A percentile compares a stretch with the other conserved stretches of the same genome.
Evolutionary conservation across 495 filamentous ascomycete genomes (phyloP).

Genomic region (Margaritispora aquatica): DNA sequence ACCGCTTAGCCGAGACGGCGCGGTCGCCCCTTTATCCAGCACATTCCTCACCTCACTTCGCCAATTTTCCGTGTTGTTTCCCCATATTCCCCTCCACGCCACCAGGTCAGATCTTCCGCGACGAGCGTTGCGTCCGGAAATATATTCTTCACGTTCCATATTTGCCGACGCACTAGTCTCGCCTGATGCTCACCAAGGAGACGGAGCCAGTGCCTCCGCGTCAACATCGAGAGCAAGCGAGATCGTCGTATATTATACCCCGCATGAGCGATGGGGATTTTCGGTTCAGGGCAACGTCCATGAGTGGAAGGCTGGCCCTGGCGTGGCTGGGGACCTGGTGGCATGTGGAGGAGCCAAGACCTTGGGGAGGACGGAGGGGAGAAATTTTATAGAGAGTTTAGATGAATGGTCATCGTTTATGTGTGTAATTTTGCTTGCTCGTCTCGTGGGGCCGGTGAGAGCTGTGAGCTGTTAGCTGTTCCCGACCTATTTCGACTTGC

Average conservation of each 20-base stretch:
- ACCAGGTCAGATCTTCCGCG: neutral
- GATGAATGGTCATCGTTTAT: neutral
- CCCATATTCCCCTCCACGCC: neutral
- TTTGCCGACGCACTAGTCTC: neutral
- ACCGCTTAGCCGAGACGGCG: neutral
- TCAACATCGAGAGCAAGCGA: neutral
- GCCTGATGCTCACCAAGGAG: too few species aligned
- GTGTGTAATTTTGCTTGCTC: too few species aligned
- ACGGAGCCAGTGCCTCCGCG: neutral
- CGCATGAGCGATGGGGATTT: too few species aligned
- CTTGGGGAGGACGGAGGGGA: too few species aligned
- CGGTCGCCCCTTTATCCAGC: neutral
- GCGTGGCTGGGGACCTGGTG: neutral
- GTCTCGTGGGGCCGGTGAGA: too few species aligned
- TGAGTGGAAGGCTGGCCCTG: neutral
- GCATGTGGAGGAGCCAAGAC: too few species aligned
- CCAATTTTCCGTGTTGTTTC: too few species aligned
- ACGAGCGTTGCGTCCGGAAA: neutral
- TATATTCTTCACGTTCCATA: neutral
- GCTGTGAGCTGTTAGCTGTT: neutral
- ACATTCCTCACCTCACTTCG: too few species aligned
- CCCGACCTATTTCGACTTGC: neutral
- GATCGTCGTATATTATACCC: neutral
- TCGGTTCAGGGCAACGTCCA: neutral
- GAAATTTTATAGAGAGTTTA: neutral